Base-by-base conservation (phyloP, 2,329 filamentous ascomycete genomes). In the Colletotrichum liriopes region DNA sequence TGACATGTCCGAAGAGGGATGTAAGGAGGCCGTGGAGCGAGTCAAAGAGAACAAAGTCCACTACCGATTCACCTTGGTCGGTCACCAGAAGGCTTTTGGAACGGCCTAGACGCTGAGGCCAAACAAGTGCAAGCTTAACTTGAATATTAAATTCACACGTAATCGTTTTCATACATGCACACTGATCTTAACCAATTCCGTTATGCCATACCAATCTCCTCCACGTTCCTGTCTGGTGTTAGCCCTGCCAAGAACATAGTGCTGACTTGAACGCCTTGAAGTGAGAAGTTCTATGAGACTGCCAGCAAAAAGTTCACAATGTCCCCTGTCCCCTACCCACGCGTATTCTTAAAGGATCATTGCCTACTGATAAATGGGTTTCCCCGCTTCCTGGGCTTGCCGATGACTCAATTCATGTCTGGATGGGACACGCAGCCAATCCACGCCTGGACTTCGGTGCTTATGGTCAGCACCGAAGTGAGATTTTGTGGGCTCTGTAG, bases 31-130 rank as follows among this genome's bases (percentile, higher is more conserved):
- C 0, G 88, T 94, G 23, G 87, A 91, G 79, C 87, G 91, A 74
- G 88, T 95, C 62, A 90, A 92, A 78, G 90, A 89, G 74, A 93
- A 93, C 76, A 89, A 93, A 79, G 91, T 95, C 18, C 87, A 87
- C 43, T 96, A 94, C 79, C 86, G 93, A 51, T 92, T 94, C 77
- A 93, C 92, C 0, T 80, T 95, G 77, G 90, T 89, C 16, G 89
- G 89, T 12, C 93, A 88, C 76, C 90, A 93, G 76, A 90, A 92
- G 84, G 89, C 84, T 0, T 94, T 93, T 72, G 77, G 77, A 6
- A 71, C 71, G 16, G 70, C 70, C 8, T 72, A 60, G 45, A 56
- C 1, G 32, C 6, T 45, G 16, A 37, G 32, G 39, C 18, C 39
- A n/a, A 20, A 32, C 12, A 39, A 6, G 1, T 35, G 18, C 26